These are phyloP conservation scores for Suillus fuscotomentosus DNA, from an alignment of 768 basidiomycete species.

Conservation along the genomic window DNA sequence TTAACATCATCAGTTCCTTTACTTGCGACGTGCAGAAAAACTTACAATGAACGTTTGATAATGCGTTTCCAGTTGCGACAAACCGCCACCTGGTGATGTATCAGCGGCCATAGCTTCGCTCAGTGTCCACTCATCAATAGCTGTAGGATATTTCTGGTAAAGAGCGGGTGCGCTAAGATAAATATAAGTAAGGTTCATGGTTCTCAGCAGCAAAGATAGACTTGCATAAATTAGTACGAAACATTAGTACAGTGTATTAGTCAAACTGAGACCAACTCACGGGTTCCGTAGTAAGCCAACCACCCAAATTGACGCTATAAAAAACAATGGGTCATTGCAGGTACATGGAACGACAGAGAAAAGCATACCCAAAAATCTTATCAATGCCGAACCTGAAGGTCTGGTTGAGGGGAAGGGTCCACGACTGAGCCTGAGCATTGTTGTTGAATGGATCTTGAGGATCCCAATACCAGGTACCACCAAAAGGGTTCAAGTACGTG, in stretches of 20 bases:
- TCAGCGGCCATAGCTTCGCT: slow-evolving; percentile 67
- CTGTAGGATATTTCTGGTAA: slow-evolving; percentile 64
- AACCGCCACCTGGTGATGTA: slow-evolving; percentile 58
- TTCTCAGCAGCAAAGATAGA: slow-evolving; percentile 10
- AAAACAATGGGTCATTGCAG: slow-evolving; percentile 4
- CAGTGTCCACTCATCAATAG: slow-evolving; percentile 85
- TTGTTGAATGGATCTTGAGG: slow-evolving; percentile 82
- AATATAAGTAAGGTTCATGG: slow-evolving; percentile 18
- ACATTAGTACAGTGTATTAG: slow-evolving; percentile 18
- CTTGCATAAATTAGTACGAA: slow-evolving; percentile 61
- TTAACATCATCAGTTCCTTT: background rate
- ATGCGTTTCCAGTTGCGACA: slow-evolving; percentile 76
- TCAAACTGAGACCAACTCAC: slow-evolving; percentile 43
- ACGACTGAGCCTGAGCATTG: slow-evolving; percentile 77
- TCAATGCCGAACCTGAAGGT: slow-evolving; percentile 78
- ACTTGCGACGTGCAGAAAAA: background rate
- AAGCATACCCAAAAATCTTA: slow-evolving; percentile 68
- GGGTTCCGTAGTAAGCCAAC: slow-evolving; percentile 91
- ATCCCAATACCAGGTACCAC: slow-evolving; percentile 89
- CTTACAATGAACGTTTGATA: slow-evolving; percentile 92
- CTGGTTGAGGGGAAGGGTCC: slow-evolving; percentile 82
- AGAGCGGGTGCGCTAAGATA: slow-evolving; percentile 60
- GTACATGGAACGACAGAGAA: slow-evolving; percentile 4
- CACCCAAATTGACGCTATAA: slow-evolving; percentile 85
- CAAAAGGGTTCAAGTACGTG: slow-evolving; percentile 78